Evolutionary conservation across 176 grass and related monocot genomes (phyloP).

Genomic region (Carex littledalei): DNA sequence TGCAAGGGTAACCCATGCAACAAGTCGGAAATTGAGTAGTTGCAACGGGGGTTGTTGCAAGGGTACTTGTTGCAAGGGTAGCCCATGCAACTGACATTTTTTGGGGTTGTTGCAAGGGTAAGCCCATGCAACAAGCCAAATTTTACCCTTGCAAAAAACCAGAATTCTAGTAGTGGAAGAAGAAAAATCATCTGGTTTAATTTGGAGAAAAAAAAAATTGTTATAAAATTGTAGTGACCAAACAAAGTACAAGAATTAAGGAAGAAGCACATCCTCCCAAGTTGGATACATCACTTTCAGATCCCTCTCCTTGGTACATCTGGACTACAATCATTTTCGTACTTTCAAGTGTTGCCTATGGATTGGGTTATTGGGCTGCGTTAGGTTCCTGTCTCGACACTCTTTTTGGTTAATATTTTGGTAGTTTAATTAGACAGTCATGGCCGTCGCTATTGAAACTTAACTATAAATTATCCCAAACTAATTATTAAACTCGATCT

Average conservation of each 20-base stretch:
- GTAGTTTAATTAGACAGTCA: background rate
- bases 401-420: background rate
- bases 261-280: background rate
- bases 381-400: slow-evolving; percentile 1
- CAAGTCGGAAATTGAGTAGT: too few species aligned
- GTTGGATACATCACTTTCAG: slow-evolving; percentile 15
- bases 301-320: slow-evolving; percentile 3
- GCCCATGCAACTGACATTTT: too few species aligned
- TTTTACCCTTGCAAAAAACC: too few species aligned
- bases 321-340: slow-evolving; percentile 10
- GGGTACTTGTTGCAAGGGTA: too few species aligned
- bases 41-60: too few species aligned
- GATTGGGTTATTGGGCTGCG: background rate
- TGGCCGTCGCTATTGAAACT: background rate
- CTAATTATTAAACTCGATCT: background rate
- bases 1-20: too few species aligned
- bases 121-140: too few species aligned
- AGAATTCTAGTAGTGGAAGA: too few species aligned
- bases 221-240: background rate
- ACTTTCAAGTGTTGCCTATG: background rate
- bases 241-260: slow-evolving; percentile 2
- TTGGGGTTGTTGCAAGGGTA: too few species aligned
- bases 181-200: too few species aligned
- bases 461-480: background rate
- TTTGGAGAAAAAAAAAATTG: too few species aligned